These are phyloP conservation scores for Candida oleophila DNA, from an alignment of 805 yeast genomes.

Conservation along the genomic window DNA sequence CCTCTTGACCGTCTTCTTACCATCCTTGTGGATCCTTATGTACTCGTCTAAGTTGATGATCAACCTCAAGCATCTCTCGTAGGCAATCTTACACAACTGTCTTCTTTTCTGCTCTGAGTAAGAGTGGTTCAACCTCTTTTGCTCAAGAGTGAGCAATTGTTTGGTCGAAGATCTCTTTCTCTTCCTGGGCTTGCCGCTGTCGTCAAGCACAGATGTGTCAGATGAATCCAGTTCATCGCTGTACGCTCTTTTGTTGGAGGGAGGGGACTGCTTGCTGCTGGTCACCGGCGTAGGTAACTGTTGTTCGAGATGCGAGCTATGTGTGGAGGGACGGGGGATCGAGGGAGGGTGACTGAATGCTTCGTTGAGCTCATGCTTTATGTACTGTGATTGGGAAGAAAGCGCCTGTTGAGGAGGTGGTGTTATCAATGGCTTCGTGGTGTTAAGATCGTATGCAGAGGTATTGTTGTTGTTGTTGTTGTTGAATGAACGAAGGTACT, in stretches of 20 bases:
- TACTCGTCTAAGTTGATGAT: constrained; percentile 41
- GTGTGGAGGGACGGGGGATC: background rate
- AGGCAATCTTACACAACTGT: constrained; percentile 43
- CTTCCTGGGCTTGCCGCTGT: constrained; percentile 14
- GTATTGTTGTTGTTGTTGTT: background rate
- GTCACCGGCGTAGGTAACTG: constrained; percentile 37
- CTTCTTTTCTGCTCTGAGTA: constrained; percentile 44
- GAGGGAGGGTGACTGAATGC: constrained; percentile 30
- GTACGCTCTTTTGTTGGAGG: background rate
- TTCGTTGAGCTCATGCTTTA: constrained; percentile 28
- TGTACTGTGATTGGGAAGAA: constrained; percentile 4
- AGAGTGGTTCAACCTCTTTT: constrained; percentile 42
- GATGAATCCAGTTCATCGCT: constrained; percentile 1
- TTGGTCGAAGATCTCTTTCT: constrained; percentile 30
- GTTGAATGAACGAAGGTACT: background rate
- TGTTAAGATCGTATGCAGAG: constrained; percentile 1
- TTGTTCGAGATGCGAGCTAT: background rate
- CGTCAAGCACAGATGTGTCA: constrained; percentile 7
- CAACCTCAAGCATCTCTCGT: constrained; percentile 40
- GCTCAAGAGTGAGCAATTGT: constrained; percentile 38
- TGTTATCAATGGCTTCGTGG: background rate
- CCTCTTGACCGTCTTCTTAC: constrained; percentile 32
- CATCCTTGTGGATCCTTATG: constrained; percentile 11
- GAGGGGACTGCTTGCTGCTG: constrained; percentile 16
- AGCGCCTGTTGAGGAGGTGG: background rate